phyloP scores from a whole-genome alignment of 768 basidiomycete genomes.

The Rhizopogon rudus region DNA sequence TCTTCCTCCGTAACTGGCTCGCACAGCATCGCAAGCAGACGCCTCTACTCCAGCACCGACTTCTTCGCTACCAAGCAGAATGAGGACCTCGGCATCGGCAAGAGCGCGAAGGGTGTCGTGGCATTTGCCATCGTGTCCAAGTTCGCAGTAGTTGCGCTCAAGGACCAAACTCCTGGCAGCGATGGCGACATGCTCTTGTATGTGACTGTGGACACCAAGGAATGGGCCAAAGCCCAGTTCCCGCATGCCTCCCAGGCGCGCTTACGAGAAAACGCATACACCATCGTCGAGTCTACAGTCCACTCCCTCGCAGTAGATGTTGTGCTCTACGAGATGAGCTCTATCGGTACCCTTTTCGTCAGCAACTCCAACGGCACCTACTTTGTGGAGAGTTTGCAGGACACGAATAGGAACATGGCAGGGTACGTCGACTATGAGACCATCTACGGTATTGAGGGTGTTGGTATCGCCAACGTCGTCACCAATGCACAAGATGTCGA shows the following conservation, averaged over 20 bases:
- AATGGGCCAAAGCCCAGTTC: constrained; percentile 88
- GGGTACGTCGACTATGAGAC: constrained; percentile 95
- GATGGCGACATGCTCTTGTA: constrained; percentile 80
- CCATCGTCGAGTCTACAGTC: constrained; percentile 89
- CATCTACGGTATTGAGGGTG: constrained; percentile 81
- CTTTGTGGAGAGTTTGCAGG: constrained; percentile 85
- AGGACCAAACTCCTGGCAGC: constrained; percentile 51
- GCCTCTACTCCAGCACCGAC: constrained; percentile 80
- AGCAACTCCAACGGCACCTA: constrained; percentile 95
- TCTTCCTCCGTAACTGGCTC: constrained; percentile 35
- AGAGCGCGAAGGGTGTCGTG: constrained; percentile 82
- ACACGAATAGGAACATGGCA: constrained; percentile 85
- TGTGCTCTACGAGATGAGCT: constrained; percentile 57
- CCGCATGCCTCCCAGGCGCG: constrained; percentile 81
- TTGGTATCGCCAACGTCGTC: constrained; percentile 88
- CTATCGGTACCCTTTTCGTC: constrained; percentile 89
- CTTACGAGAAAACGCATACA: constrained; percentile 90
- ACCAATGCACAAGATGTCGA: constrained; percentile 82
- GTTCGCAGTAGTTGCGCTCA: constrained; percentile 87
- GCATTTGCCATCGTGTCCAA: constrained; percentile 92
- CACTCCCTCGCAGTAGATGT: constrained; percentile 96
- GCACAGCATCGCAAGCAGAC: constrained; percentile 50
- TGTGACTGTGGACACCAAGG: constrained; percentile 76
- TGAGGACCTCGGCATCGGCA: constrained; percentile 84
- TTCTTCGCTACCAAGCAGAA: constrained; percentile 67